A percentile compares a stretch with the other conserved stretches of the same genome.
phyloP scores from a whole-genome alignment of 2,329 filamentous ascomycete genomes.

The Arthroderma sp. region DNA sequence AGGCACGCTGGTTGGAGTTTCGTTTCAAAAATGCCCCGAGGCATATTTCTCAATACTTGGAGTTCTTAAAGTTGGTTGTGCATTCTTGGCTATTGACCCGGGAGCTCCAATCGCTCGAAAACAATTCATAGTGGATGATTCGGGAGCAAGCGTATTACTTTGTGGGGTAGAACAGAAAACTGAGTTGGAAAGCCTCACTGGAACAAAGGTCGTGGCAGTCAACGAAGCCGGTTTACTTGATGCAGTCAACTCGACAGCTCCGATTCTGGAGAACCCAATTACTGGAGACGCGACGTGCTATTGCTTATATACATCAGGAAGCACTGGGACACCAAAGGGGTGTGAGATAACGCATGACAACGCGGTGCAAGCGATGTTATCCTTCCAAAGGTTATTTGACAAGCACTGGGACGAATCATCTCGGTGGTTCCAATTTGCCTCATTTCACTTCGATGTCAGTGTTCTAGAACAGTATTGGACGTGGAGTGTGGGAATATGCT shows the following conservation, averaged over 20 bases:
- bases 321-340: constrained; percentile 75
- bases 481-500: constrained; percentile 78
- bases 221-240: constrained; percentile 32
- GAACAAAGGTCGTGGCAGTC: constrained; percentile 36
- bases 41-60: constrained; percentile 74
- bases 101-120: constrained; percentile 61
- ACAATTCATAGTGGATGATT: constrained; percentile 66
- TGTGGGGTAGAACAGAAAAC: constrained; percentile 39
- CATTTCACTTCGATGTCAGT: constrained; percentile 88
- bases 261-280: constrained; percentile 25
- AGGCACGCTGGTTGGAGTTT: constrained; percentile 58
- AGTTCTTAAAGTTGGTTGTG: constrained; percentile 68
- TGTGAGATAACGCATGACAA: constrained; percentile 84
- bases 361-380: constrained; percentile 75
- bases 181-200: constrained; percentile 26
- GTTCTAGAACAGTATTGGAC: constrained; percentile 93
- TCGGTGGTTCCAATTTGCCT: constrained; percentile 84
- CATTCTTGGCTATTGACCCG: constrained; percentile 70
- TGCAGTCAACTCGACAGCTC: constrained; percentile 25
- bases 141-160: constrained; percentile 51
- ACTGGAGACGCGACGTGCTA: constrained; percentile 54
- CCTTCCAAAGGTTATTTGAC: constrained; percentile 67
- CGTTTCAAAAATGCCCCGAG: constrained; percentile 75
- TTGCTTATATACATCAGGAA: constrained; percentile 78
- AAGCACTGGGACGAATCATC: constrained; percentile 62